phyloP scores from a whole-genome alignment of 164 flowering plant species.

The Pachysandra terminalis region DNA sequence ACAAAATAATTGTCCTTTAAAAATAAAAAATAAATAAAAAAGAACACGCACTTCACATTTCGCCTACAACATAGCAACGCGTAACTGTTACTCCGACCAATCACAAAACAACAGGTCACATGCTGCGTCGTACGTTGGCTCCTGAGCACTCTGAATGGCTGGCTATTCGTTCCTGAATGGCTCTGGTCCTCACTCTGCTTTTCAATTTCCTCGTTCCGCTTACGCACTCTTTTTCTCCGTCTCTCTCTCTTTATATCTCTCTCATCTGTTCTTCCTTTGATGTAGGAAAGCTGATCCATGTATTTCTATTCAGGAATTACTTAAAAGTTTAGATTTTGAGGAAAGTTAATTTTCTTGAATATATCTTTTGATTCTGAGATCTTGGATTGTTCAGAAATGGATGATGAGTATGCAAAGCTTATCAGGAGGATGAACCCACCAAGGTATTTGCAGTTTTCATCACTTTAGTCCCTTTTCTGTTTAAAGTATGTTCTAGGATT shows the following conservation, averaged over 20 bases:
- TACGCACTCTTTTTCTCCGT: too few species aligned
- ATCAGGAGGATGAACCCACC: constrained; percentile 56
- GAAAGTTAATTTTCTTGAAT: not conserved
- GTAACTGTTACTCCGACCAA: constrained; percentile 1
- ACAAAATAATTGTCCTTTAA: too few species aligned
- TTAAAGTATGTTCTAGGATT: too few species aligned
- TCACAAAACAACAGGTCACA: not conserved
- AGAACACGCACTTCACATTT: not conserved
- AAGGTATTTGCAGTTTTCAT: constrained; percentile 30
- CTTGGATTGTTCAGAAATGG: constrained; percentile 24
- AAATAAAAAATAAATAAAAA: too few species aligned
- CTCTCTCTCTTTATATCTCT: not conserved
- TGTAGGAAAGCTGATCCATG: not conserved
- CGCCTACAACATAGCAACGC: not conserved
- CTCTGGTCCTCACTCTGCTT: not conserved
- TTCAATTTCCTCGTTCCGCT: not conserved
- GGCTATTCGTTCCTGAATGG: not conserved
- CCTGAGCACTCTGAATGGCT: not conserved
- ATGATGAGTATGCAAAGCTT: constrained; percentile 53
- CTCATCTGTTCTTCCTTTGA: not conserved
- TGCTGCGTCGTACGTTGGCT: not conserved
- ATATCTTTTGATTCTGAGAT: not conserved
- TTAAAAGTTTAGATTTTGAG: not conserved
- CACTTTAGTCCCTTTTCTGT: too few species aligned
- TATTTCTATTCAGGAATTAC: not conserved